Evolutionary conservation across 225 moss, liverwort and hornwort species (phyloP), one percentile per base, ranked within the genome.

Genomic region (Physcomitrium patens): DNA sequence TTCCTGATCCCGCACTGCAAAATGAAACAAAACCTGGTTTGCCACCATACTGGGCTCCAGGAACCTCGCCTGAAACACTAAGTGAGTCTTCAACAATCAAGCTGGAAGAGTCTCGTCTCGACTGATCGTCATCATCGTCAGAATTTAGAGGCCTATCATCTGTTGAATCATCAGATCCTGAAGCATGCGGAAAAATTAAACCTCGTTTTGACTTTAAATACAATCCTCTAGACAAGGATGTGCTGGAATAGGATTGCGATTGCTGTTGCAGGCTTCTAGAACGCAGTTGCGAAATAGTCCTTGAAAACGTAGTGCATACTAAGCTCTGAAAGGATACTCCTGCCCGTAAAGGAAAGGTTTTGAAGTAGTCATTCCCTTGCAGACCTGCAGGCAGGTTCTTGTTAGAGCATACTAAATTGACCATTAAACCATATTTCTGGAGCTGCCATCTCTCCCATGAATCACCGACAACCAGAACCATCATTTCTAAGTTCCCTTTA

Each of bases 21-120:
- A 80, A 88, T 20, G 82, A 82, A 73, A 85, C 82, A 60, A 88
- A 85, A 37, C 88, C 88, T 63, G 82, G 78, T 80, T 85, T 88
- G 80, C 88, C 88, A 63, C 48, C 70, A 78, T 65, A 46, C 27
- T 78, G 72, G 26, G 3, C 16, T 43, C 71, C 27, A 52, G 74
- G 74, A 48, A 76, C 73, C 66, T 85, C 80, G 47, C 85, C 82
- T 53, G 85, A 82, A 65, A 83, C 80, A 22, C 82, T 88, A 22
- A 71, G 74, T 19, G 82, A 60, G 31, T 82, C 79, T 69, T 77
- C 87, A 31, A 80, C 54, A 26, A 55, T 69, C 12, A 82, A 77
- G 79, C 75, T 71, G 43, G 79, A 77, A 31, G 79, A 83, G 16
- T 74, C 79, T 79, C 81, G 73, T 46, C 74, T 60, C n/a, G 74